These are phyloP conservation scores for Pulveroboletus sp. DNA, from an alignment of 768 basidiomycete species.

Conservation along the genomic window DNA sequence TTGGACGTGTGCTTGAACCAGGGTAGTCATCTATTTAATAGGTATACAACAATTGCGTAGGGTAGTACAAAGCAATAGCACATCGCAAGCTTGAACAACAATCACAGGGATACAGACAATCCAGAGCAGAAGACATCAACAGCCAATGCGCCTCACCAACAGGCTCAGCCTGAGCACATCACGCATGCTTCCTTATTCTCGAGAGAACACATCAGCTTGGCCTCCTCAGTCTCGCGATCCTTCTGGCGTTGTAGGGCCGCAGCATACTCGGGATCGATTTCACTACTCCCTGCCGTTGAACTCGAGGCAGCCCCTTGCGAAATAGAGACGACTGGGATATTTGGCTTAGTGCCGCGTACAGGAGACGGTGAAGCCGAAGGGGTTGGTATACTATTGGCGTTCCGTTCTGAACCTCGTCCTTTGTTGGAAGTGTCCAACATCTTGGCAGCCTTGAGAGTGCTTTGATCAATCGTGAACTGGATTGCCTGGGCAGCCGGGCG, in stretches of 20 bases:
- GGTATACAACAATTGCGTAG: conserved; percentile 19
- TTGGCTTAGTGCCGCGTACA: conserved; percentile 28
- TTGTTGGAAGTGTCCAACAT: conserved; percentile 22
- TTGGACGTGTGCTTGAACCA: no score
- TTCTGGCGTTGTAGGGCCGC: conserved; percentile 69
- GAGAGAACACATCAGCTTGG: conserved; percentile 75
- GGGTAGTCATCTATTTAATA: conserved; percentile 11
- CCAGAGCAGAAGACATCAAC: neutral
- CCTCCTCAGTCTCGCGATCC: conserved; percentile 75
- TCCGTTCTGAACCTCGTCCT: conserved; percentile 13
- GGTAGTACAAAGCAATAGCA: conserved; percentile 10
- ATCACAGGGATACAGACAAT: conserved; percentile 6
- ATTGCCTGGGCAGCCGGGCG: conserved; percentile 93
- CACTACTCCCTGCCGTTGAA: conserved; percentile 31
- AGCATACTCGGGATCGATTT: conserved; percentile 65
- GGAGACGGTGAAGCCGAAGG: conserved; percentile 29
- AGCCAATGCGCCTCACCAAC: neutral
- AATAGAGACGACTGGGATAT: conserved; percentile 26
- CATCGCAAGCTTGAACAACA: neutral
- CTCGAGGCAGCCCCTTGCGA: conserved; percentile 16
- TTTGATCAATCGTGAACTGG: conserved; percentile 94
- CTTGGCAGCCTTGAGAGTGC: conserved; percentile 58
- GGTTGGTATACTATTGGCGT: conserved; percentile 15
- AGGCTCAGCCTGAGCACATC: conserved; percentile 78
- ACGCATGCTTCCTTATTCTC: conserved; percentile 94